Evolutionary conservation across 2,329 filamentous ascomycete genomes (phyloP).

Genomic region (Lecanicillium sp.): DNA sequence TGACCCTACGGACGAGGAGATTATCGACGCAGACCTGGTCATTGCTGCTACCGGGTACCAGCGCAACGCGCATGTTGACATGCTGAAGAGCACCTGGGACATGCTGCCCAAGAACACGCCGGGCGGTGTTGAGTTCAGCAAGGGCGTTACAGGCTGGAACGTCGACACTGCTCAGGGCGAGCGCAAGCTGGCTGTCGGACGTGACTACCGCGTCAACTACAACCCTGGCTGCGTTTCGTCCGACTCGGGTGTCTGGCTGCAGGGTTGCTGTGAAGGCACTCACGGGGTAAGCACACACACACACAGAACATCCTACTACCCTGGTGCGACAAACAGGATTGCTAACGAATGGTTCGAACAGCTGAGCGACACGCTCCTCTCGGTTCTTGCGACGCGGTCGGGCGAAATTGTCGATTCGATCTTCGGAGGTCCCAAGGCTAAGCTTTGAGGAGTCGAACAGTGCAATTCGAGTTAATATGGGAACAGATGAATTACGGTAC

Average conservation of each 20-base stretch:
- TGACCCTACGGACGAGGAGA: slow-evolving; percentile 40
- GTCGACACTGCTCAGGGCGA: slow-evolving; percentile 28
- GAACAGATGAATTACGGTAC: slow-evolving; percentile 3
- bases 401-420: slow-evolving; percentile 73
- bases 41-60: slow-evolving; percentile 85
- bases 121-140: slow-evolving; percentile 19
- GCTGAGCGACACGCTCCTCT: slow-evolving; percentile 76
- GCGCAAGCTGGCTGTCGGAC: slow-evolving; percentile 55
- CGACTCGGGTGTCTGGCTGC: slow-evolving; percentile 79
- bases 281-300: slow-evolving; percentile 65
- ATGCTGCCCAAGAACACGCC: slow-evolving; percentile 52
- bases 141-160: slow-evolving; percentile 33
- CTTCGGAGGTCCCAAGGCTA: slow-evolving; percentile 35
- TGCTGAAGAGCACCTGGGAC: slow-evolving; percentile 59
- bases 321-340: neutral
- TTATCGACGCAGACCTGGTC: slow-evolving; percentile 69
- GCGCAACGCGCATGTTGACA: slow-evolving; percentile 67
- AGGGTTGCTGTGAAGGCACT: slow-evolving; percentile 87
- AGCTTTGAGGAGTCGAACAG: no score
- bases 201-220: slow-evolving; percentile 76
- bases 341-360: slow-evolving; percentile 21
- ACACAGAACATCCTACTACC: no score
- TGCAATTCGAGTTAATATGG: no score
- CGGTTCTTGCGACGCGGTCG: slow-evolving; percentile 66
- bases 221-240: slow-evolving; percentile 57